Percentiles rank a stretch among this genome's conserved stretches.
Conservation (phyloP, 2,329 filamentous ascomycete genomes). For the Cercospora zeae-maydis region DNA sequence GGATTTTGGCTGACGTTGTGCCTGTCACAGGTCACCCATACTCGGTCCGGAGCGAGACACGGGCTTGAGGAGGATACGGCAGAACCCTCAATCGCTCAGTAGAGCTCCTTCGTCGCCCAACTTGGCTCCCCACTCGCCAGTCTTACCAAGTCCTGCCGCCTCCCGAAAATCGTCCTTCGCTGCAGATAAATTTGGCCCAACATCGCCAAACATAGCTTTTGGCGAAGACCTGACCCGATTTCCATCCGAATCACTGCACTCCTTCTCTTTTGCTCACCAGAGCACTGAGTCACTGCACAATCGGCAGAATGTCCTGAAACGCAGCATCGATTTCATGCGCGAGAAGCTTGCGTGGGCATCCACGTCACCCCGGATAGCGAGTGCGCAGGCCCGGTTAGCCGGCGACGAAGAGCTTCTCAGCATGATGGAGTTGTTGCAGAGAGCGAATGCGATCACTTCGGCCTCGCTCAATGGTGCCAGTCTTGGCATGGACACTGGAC, state of each 20-base stretch:
- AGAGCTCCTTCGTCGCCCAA: slow-evolving; percentile 63
- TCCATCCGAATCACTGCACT: slow-evolving; percentile 92
- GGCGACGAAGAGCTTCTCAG: slow-evolving; percentile 84
- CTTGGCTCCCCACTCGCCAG: slow-evolving; percentile 68
- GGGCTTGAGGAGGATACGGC: slow-evolving; percentile 89
- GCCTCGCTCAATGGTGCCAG: slow-evolving; percentile 56
- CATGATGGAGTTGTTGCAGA: slow-evolving; percentile 83
- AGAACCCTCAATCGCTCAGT: slow-evolving; percentile 53
- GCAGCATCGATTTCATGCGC: slow-evolving; percentile 94
- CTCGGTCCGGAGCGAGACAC: slow-evolving; percentile 55
- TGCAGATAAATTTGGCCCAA: slow-evolving; percentile 58
- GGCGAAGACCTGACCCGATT: slow-evolving; percentile 89
- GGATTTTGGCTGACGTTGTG: slow-evolving; percentile 15
- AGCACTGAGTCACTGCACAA: slow-evolving; percentile 79
- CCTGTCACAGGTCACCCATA: slow-evolving; percentile 66
- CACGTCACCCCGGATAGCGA: slow-evolving; percentile 70
- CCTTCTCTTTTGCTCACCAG: slow-evolving; percentile 95
- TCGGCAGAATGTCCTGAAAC: slow-evolving; percentile 86
- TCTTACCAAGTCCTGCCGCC: slow-evolving; percentile 66
- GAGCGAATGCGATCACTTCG: slow-evolving; percentile 72
- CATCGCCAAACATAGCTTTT: slow-evolving; percentile 67
- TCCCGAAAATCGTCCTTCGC: slow-evolving; percentile 47
- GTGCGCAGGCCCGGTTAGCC: slow-evolving; percentile 74
- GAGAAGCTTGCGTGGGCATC: slow-evolving; percentile 81
- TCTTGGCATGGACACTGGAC: slow-evolving; percentile 52